A percentile compares a stretch with the other conserved stretches of the same genome.
Evolutionary conservation across 306 rosid species (phyloP).

Genomic region (Prunus armeniaca): DNA sequence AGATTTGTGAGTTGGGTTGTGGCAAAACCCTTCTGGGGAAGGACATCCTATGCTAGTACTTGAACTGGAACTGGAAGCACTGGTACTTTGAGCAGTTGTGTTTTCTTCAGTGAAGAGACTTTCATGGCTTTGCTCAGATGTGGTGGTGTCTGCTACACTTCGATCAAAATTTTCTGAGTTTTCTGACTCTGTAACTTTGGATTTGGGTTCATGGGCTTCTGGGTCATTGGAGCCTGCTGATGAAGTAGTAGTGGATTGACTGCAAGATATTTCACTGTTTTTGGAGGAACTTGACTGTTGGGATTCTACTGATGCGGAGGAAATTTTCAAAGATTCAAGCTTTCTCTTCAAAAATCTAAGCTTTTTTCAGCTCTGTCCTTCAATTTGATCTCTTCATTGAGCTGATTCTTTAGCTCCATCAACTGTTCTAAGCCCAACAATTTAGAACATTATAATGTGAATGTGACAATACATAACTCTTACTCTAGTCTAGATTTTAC

Average conservation of each 20-base stretch:
- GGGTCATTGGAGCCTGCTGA: constrained; percentile 34
- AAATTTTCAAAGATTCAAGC: constrained; percentile 47
- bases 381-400: constrained; percentile 54
- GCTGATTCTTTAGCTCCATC: constrained; percentile 54
- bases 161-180: constrained; percentile 13
- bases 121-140: constrained; percentile 26
- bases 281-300: constrained; percentile 47
- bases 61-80: constrained; percentile 3
- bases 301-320: constrained; percentile 33
- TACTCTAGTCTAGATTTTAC: neutral
- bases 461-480: neutral
- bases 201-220: constrained; percentile 32
- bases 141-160: constrained; percentile 27
- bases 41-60: constrained; percentile 19
- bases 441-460: neutral
- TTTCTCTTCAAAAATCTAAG: constrained; percentile 53
- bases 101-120: constrained; percentile 27
- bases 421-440: constrained; percentile 35
- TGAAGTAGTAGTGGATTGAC: constrained; percentile 32
- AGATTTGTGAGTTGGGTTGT: constrained; percentile 23
- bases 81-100: constrained; percentile 31
- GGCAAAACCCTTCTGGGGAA: constrained; percentile 17
- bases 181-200: constrained; percentile 20
- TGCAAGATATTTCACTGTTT: constrained; percentile 44
- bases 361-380: constrained; percentile 73